A percentile compares a stretch with the other conserved stretches of the same genome.
These are phyloP conservation scores for Penstemon eatonii DNA, from an alignment of 257 asterid genomes.

Conservation along the genomic window DNA sequence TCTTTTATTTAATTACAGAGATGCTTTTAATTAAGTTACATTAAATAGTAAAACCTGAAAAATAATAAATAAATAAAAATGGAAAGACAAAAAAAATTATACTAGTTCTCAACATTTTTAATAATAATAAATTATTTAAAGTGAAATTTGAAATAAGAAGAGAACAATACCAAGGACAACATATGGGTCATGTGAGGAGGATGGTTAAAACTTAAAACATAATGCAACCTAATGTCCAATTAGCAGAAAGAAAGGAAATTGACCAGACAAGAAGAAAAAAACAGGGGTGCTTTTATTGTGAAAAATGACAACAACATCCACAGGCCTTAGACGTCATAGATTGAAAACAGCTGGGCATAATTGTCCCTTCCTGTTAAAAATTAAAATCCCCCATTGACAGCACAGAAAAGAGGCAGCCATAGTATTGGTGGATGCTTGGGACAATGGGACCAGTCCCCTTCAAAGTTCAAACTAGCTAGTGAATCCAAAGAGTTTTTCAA, in stretches of 20 bases:
- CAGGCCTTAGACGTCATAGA: constrained; percentile 25
- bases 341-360: constrained; percentile 52
- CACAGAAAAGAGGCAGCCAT: not conserved
- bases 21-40: no score
- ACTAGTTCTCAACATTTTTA: not conserved
- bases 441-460: constrained; percentile 36
- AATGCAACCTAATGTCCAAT: constrained; percentile 23
- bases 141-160: constrained; percentile 1
- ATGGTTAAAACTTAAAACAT: constrained; percentile 21
- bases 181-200: constrained; percentile 23
- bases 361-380: constrained; percentile 53
- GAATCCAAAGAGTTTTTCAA: constrained; percentile 22
- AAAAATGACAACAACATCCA: constrained; percentile 55
- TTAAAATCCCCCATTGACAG: constrained; percentile 26
- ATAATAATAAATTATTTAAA: constrained; percentile 7
- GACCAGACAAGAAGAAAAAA: constrained; percentile 40
- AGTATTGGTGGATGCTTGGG: constrained; percentile 30
- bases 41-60: no score
- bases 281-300: constrained; percentile 30
- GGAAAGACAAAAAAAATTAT: no score
- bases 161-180: constrained; percentile 25
- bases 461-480: constrained; percentile 38
- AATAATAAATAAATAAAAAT: no score
- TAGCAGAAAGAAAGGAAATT: constrained; percentile 21
- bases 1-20: no score